These are phyloP conservation scores for Didymella segeticola DNA, from an alignment of 2,329 filamentous ascomycete genomes.

Conservation along the genomic window DNA sequence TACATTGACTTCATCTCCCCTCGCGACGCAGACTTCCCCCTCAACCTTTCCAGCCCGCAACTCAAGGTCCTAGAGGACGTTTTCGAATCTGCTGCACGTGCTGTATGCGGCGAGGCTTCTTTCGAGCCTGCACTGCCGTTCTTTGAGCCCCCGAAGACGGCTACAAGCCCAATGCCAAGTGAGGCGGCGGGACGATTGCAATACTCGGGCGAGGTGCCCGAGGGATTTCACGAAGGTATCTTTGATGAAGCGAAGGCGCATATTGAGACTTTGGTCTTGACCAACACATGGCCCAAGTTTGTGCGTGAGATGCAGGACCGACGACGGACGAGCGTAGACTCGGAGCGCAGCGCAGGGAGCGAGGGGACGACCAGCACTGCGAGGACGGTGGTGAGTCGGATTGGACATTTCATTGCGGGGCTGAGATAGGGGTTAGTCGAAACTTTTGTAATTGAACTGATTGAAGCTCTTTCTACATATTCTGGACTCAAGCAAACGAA, in stretches of 20 bases:
- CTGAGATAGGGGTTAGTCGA: background rate
- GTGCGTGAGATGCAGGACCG: slow-evolving; percentile 16
- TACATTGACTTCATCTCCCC: slow-evolving; percentile 23
- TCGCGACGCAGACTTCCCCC: slow-evolving; percentile 21
- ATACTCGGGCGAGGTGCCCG: background rate
- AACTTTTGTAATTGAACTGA: too few relatives aligned
- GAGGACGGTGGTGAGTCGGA: slow-evolving; percentile 3
- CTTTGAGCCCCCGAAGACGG: background rate
- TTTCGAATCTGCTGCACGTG: slow-evolving; percentile 14
- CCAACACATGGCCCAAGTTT: slow-evolving; percentile 29
- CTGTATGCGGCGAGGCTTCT: slow-evolving; percentile 5
- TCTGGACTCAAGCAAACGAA: too few relatives aligned
- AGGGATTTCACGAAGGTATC: slow-evolving; percentile 3
- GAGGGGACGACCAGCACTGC: background rate
- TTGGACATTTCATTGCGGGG: slow-evolving; percentile 6
- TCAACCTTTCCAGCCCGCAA: slow-evolving; percentile 19
- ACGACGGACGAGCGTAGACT: slow-evolving; percentile 9
- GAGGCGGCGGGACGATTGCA: background rate
- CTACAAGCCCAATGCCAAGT: background rate
- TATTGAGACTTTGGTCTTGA: slow-evolving; percentile 20
- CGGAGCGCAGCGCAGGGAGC: slow-evolving; percentile 7
- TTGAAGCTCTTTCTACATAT: too few relatives aligned
- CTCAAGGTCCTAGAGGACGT: slow-evolving; percentile 14
- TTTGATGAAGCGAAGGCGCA: slow-evolving; percentile 19
- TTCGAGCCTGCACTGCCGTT: slow-evolving; percentile 15